phyloP scores from a whole-genome alignment of 1,284 basidiomycete genomes.

The Austroboletus novae-zelandiae region DNA sequence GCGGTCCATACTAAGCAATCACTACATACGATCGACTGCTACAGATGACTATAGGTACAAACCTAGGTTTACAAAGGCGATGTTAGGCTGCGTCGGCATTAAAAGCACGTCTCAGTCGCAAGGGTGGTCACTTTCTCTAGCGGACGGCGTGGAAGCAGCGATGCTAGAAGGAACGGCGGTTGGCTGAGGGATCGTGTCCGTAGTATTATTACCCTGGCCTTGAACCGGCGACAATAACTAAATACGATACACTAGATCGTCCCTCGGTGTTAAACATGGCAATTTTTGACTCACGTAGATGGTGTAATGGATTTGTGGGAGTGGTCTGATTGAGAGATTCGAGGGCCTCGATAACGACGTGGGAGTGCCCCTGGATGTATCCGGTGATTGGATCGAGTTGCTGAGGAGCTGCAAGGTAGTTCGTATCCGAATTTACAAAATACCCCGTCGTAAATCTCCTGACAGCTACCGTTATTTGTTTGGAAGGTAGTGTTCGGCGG shows the following conservation, averaged over 20 bases:
- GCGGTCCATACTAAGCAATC: not conserved
- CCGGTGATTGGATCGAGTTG: slow-evolving; percentile 52
- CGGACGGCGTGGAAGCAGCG: not conserved
- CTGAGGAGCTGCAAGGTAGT: slow-evolving; percentile 58
- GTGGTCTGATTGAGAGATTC: slow-evolving; percentile 49
- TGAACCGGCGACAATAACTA: too few relatives aligned
- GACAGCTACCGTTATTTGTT: slow-evolving; percentile 42
- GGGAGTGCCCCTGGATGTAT: slow-evolving; percentile 57
- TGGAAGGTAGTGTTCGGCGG: slow-evolving; percentile 43
- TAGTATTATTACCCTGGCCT: too few relatives aligned
- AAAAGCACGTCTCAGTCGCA: not conserved
- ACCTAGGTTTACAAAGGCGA: not conserved
- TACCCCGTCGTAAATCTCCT: slow-evolving; percentile 48
- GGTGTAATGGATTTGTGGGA: slow-evolving; percentile 51
- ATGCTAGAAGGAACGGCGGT: too few relatives aligned
- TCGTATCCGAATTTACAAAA: slow-evolving; percentile 53
- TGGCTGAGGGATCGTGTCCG: too few relatives aligned
- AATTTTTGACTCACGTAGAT: slow-evolving; percentile 49
- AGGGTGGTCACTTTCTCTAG: not conserved
- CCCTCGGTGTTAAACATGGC: not conserved
- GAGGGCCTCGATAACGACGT: slow-evolving; percentile 64
- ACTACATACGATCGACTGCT: slow-evolving; percentile 2
- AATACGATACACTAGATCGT: too few relatives aligned
- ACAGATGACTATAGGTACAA: slow-evolving; percentile 3
- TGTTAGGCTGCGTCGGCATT: not conserved